Conservation (phyloP, 108 stramenopile genomes). For the Pseudonitzschia multistriata region DNA sequence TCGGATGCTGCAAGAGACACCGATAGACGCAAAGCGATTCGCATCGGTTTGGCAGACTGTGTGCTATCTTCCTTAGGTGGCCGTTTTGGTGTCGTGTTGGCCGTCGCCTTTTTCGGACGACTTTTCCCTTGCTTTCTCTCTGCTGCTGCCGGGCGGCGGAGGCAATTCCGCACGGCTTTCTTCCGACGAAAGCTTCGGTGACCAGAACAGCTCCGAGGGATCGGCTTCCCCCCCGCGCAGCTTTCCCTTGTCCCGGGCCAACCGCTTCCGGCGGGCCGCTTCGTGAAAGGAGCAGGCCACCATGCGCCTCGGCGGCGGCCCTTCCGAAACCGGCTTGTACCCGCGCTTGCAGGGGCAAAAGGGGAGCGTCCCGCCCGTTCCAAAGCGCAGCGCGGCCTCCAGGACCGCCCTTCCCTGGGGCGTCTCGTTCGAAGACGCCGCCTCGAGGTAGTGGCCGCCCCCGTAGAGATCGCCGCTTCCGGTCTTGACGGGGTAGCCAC, state of each 20-base stretch:
- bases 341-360: conserved; percentile 84
- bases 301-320: conserved; percentile 43
- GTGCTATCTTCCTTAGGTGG: too few species aligned
- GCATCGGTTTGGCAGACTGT: too few species aligned
- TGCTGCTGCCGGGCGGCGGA: too few species aligned
- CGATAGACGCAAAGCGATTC: too few species aligned
- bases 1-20: too few species aligned
- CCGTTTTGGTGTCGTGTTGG: too few species aligned
- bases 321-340: conserved; percentile 19
- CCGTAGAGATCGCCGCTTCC: conserved; percentile 73
- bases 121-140: too few species aligned
- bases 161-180: too few species aligned
- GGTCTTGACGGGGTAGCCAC: conserved; percentile 57
- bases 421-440: conserved; percentile 60
- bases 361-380: conserved; percentile 69
- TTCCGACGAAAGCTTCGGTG: too few species aligned
- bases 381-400: conserved; percentile 62
- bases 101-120: too few species aligned
- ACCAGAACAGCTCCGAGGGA: conserved; percentile 6
- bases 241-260: conserved; percentile 45
- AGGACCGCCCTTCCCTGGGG: conserved; percentile 75
- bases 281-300: conserved; percentile 84
- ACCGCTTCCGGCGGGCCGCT: conserved; percentile 49
- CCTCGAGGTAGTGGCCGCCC: conserved; percentile 71
- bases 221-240: conserved; percentile 71